Conservation (phyloP, 2,329 filamentous ascomycete genomes). For the Ceratocystis albifundus region DNA sequence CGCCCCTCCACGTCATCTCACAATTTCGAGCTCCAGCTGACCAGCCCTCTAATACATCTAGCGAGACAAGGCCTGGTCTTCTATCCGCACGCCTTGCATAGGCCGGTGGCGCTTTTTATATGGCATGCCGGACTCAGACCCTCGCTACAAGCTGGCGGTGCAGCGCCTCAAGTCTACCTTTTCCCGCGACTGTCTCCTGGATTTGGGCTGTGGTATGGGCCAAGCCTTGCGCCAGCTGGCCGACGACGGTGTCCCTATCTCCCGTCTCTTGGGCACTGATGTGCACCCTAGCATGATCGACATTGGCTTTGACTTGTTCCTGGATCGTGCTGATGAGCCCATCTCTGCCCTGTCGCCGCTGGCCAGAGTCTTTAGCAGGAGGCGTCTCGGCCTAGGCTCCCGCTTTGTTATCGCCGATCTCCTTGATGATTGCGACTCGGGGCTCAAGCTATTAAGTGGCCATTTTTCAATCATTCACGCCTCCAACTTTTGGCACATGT, state of each 20-base stretch:
- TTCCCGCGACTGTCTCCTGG: conserved; percentile 35
- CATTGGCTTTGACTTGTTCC: conserved; percentile 53
- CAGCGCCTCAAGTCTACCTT: conserved; percentile 33
- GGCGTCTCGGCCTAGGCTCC: conserved; percentile 32
- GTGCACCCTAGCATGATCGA: conserved; percentile 41
- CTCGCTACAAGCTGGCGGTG: conserved; percentile 35
- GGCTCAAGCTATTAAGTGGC: conserved; percentile 31
- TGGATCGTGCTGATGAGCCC: conserved; percentile 33
- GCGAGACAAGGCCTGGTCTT: conserved; percentile 38
- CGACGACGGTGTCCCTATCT: conserved; percentile 38
- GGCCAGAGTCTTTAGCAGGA: not conserved
- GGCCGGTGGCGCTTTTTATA: conserved; percentile 42
- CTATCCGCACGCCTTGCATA: conserved; percentile 36
- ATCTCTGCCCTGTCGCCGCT: not conserved
- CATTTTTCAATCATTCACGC: conserved; percentile 40
- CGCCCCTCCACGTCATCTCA: not conserved
- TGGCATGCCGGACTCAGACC: conserved; percentile 34
- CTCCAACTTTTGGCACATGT: conserved; percentile 41
- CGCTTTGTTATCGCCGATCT: conserved; percentile 43
- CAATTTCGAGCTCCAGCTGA: not conserved
- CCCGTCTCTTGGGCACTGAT: conserved; percentile 41
- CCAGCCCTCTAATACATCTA: conserved; percentile 25
- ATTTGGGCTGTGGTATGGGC: conserved; percentile 42
- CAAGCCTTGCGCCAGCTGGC: conserved; percentile 41
- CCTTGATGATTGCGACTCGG: conserved; percentile 33